A percentile compares a stretch with the other conserved stretches of the same genome.
Evolutionary conservation across 2,329 filamentous ascomycete species (phyloP).

Genomic region (Monosporascus sp.): DNA sequence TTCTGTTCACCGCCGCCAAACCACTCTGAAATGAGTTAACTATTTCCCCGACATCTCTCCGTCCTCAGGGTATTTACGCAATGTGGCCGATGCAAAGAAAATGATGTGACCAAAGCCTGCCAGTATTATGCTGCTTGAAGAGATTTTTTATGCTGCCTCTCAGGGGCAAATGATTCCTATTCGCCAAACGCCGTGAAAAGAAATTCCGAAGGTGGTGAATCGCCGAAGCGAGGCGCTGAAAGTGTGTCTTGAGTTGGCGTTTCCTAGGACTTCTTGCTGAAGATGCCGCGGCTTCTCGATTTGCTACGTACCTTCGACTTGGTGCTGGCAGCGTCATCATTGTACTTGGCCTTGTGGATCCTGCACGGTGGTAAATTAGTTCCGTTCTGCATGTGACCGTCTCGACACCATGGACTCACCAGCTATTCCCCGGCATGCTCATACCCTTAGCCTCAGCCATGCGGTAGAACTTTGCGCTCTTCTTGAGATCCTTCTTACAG

Average conservation of each 20-base stretch:
- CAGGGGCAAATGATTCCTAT: conserved; percentile 2
- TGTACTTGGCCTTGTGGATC: conserved; percentile 97
- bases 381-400: conserved; percentile 1
- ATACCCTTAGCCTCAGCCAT: conserved; percentile 88
- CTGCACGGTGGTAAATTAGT: conserved; percentile 38
- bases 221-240: conserved; percentile 4
- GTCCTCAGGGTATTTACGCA: background rate
- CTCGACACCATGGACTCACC: conserved; percentile 53
- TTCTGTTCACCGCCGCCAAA: background rate
- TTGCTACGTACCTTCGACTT: conserved; percentile 64
- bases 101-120: background rate
- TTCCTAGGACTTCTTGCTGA: conserved; percentile 49
- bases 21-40: background rate
- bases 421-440: conserved; percentile 97
- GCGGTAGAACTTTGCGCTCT: conserved; percentile 85
- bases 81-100: background rate
- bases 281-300: conserved; percentile 69
- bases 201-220: conserved; percentile 5
- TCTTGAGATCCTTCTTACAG: conserved; percentile 94
- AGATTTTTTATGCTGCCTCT: conserved; percentile 2
- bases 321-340: conserved; percentile 51
- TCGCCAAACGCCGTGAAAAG: conserved; percentile 3
- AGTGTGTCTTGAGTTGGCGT: conserved; percentile 2
- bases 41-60: background rate
- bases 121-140: conserved; percentile 1